Base-by-base conservation (phyloP, 2,329 filamentous ascomycete species). In the Alternaria hordeiaustralica region DNA sequence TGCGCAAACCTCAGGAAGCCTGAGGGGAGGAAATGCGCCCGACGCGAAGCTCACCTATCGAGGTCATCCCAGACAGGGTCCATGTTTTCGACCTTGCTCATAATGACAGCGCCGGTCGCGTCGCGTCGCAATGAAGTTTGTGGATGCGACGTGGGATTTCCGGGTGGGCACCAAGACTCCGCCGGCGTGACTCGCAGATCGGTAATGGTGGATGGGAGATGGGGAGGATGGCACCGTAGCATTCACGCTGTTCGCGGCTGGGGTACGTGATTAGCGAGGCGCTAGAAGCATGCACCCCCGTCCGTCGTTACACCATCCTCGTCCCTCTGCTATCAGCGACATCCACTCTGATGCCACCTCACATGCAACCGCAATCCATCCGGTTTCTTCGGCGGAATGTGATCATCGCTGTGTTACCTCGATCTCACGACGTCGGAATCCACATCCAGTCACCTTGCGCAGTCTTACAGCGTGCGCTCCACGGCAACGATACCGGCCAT, bases 21-120 rank as follows among this genome's bases (percentile, higher is more conserved):
- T 60, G 62, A 47, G 63, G 68, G 64, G 50, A 70, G 70, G 68
- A 41, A 41, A 11, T 41, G 36, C 36, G 36, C 36, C 36, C 36
- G 36, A 41, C 64, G 64, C 72, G 71, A 64, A 69, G 74, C 88
- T 75, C 87, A 93, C 91, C 90, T 91, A 82, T 93, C 88, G 75
- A 92, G 85, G 79, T 92, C 87, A 76, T 92, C 89, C 91, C 91
- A 93, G 64, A 84, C 82, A 68, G 83, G 80, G 77, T 84, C 82
- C 63, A 85, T 75, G 68, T 79, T 80, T 58, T 76, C 73, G 73
- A 72, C 74, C 75, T 83, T 80, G 73, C 70, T 80, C 82, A 84
- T 84, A 70, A 71, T 85, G 89, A 83, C 84, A 86, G 86, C 82
- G 89, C 66, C 59, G 67, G 67, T 71, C 66, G 72, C 69, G 70